These are phyloP conservation scores for Xanthoconium stramineum DNA, from an alignment of 768 basidiomycete genomes.

Conservation along the genomic window DNA sequence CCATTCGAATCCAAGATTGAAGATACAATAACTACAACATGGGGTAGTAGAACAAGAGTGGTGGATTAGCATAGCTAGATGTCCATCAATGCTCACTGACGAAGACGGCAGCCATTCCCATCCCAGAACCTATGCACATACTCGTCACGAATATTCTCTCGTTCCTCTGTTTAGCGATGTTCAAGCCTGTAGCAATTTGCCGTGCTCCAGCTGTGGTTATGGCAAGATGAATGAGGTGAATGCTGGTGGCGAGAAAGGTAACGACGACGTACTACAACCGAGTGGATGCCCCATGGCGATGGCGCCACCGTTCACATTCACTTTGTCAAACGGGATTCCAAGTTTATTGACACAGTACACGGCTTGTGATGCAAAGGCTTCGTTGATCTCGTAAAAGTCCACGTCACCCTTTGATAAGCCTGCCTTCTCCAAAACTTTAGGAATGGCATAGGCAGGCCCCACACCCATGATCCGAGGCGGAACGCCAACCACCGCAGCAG, in stretches of 20 bases:
- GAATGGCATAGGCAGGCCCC: constrained; percentile 87
- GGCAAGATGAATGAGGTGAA: constrained; percentile 3
- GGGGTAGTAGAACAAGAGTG: not conserved
- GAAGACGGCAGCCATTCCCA: constrained; percentile 89
- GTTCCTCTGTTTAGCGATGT: constrained; percentile 73
- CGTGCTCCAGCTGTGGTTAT: constrained; percentile 64
- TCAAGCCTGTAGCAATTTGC: constrained; percentile 83
- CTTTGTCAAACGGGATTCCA: constrained; percentile 70
- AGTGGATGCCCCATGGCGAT: constrained; percentile 90
- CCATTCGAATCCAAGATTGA: not conserved
- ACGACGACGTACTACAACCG: constrained; percentile 64
- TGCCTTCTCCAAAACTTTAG: constrained; percentile 61
- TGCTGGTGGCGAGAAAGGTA: not conserved
- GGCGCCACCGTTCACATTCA: constrained; percentile 85
- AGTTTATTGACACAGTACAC: constrained; percentile 69
- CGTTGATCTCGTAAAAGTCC: constrained; percentile 92
- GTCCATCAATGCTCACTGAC: constrained; percentile 69
- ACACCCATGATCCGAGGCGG: constrained; percentile 89
- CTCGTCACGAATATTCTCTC: constrained; percentile 80
- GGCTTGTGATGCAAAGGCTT: constrained; percentile 85
- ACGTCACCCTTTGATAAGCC: constrained; percentile 69
- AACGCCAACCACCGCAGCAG: constrained; percentile 69
- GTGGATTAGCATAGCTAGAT: not conserved
- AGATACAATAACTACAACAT: not conserved
- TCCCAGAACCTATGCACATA: constrained; percentile 90